Percentiles rank a stretch among this genome's conserved stretches.
Conservation (phyloP, 371 early-diverging fungal species). For the Mortierella polycephala region DNA sequence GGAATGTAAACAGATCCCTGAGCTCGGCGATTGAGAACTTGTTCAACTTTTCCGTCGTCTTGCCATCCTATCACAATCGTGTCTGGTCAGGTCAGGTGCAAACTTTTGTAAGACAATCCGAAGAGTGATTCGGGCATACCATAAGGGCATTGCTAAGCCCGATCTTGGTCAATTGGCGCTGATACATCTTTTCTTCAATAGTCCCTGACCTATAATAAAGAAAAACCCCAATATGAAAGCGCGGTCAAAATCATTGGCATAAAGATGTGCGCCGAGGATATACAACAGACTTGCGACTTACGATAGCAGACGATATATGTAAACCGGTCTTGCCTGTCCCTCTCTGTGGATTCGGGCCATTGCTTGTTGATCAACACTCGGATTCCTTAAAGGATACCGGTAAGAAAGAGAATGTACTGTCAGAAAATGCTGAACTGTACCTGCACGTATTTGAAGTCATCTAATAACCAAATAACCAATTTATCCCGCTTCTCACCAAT, state of each 20-base stretch:
- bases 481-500: conserved; percentile 55
- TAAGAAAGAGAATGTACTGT: neutral
- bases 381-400: conserved; percentile 49
- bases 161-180: conserved; percentile 67
- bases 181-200: conserved; percentile 69
- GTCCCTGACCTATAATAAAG: conserved; percentile 54
- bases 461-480: neutral
- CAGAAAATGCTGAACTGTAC: neutral
- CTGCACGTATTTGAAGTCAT: neutral
- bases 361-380: conserved; percentile 64
- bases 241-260: neutral
- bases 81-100: neutral
- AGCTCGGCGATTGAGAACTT: conserved; percentile 57
- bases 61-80: conserved; percentile 38
- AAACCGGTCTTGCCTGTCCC: conserved; percentile 70
- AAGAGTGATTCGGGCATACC: conserved; percentile 20
- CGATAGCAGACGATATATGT: conserved; percentile 69
- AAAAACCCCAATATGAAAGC: neutral
- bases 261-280: no score
- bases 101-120: conserved; percentile 1
- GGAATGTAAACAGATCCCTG: conserved; percentile 60
- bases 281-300: conserved; percentile 6
- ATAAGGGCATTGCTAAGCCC: conserved; percentile 61
- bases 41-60: conserved; percentile 38
- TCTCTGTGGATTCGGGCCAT: conserved; percentile 79